Percentiles rank a stretch among this genome's conserved stretches.
phyloP scores from a whole-genome alignment of 2,329 filamentous ascomycete species.

The Neoarthrinium moseri region DNA sequence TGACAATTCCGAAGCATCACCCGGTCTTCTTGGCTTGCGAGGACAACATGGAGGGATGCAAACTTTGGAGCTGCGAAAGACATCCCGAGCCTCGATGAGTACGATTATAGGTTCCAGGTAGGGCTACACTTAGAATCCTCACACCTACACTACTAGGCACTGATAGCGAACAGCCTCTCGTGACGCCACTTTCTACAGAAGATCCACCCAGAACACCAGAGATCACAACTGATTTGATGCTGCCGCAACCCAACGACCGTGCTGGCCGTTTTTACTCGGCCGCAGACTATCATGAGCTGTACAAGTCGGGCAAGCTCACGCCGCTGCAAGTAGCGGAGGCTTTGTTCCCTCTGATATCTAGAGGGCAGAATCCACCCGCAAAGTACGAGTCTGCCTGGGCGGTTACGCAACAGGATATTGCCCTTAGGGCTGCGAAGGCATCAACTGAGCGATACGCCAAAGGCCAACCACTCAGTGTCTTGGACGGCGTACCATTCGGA shows the following conservation, averaged over 20 bases:
- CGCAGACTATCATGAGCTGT: conserved; percentile 75
- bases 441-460: conserved; percentile 72
- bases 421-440: conserved; percentile 66
- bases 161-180: conserved; percentile 59
- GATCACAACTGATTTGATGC: conserved; percentile 39
- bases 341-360: conserved; percentile 68
- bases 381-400: conserved; percentile 73
- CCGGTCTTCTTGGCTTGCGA: conserved; percentile 59
- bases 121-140: too few species aligned
- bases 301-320: conserved; percentile 67
- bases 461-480: conserved; percentile 62
- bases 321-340: conserved; percentile 70
- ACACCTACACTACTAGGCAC: background rate
- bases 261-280: conserved; percentile 64
- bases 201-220: conserved; percentile 31
- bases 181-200: conserved; percentile 47
- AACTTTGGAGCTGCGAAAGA: conserved; percentile 48
- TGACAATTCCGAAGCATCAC: conserved; percentile 46
- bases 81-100: conserved; percentile 42
- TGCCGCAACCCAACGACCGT: conserved; percentile 37
- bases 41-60: conserved; percentile 69
- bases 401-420: conserved; percentile 60
- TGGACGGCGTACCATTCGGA: conserved; percentile 81
- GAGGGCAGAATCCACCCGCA: conserved; percentile 50
- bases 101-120: conserved; percentile 49